These are phyloP conservation scores for Hypomyces perniciosus DNA, from an alignment of 2,329 filamentous ascomycete genomes.

Conservation along the genomic window DNA sequence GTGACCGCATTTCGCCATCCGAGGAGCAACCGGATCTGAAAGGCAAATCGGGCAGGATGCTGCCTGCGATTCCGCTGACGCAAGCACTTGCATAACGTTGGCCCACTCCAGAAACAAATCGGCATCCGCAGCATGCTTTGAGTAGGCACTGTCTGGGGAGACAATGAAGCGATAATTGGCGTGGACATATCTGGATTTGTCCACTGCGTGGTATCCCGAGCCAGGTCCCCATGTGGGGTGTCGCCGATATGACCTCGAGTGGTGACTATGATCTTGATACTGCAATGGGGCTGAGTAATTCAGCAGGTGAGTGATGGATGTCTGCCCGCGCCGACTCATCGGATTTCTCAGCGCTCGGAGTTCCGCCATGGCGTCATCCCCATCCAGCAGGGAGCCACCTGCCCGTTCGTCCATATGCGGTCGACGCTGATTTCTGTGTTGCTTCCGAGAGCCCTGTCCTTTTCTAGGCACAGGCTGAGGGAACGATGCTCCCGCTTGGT, in stretches of 20 bases:
- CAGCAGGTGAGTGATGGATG: slow-evolving; percentile 93
- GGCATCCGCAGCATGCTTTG: slow-evolving; percentile 73
- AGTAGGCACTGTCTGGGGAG: slow-evolving; percentile 72
- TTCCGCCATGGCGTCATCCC: slow-evolving; percentile 87
- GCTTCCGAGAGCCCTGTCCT: slow-evolving; percentile 68
- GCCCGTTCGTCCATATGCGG: slow-evolving; percentile 44
- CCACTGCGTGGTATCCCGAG: slow-evolving; percentile 81
- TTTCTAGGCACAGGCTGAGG: slow-evolving; percentile 56
- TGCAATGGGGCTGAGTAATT: slow-evolving; percentile 79
- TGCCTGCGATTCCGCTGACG: slow-evolving; percentile 80
- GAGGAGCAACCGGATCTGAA: slow-evolving; percentile 82
- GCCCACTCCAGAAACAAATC: slow-evolving; percentile 89
- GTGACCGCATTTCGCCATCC: slow-evolving; percentile 96
- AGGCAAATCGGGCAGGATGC: slow-evolving; percentile 93
- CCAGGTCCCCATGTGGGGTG: slow-evolving; percentile 79
- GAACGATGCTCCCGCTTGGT: slow-evolving; percentile 28
- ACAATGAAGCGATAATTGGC: slow-evolving; percentile 98
- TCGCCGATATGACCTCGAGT: slow-evolving; percentile 54
- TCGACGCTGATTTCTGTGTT: slow-evolving; percentile 76
- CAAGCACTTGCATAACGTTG: slow-evolving; percentile 84
- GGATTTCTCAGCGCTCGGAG: slow-evolving; percentile 54
- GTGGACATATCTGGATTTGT: slow-evolving; percentile 87
- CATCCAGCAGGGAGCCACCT: slow-evolving; percentile 41
- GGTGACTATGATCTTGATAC: slow-evolving; percentile 50
- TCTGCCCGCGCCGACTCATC: slow-evolving; percentile 79